Base-by-base conservation (phyloP, 2,329 filamentous ascomycete genomes). In the Xylariomycetidae sp. region DNA sequence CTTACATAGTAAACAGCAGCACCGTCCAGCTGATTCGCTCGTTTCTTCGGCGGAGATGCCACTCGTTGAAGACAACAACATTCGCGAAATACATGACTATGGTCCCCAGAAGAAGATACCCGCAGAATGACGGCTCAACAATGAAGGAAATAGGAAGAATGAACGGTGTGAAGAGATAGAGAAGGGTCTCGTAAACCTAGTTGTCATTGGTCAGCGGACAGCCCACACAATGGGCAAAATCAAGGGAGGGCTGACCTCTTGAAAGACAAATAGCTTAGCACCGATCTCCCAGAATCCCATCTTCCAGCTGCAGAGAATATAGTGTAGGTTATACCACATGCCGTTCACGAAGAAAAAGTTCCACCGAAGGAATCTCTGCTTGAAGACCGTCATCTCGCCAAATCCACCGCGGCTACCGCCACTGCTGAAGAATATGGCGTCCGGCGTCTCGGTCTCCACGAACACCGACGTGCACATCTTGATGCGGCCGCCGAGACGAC, bases 351-450 rank as follows among this genome's bases (percentile, higher is more conserved):
- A 67, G 51, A 72, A 72, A 50, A 71, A 72, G 31, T 72, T 72
- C 69, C 69, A 72, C 11, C 68, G 53, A 31, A 59, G 58, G 44
- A 72, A 71, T 2, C 69, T 56, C 45, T 72, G 69, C 37, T 62
- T 63, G 50, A 66, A 70, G n/a, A 72, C 61, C 0, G 68, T 72
- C 64, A 68, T 71, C 45, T 72, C 69, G 8, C 69, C 69, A 34
- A 69, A 72, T 0, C 69, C 69, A 26, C 67, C 69, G 14, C 69
- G 56, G 6, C 51, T 53, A 4, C 57, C 59, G 7, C 60, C 55
- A 4, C 54, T 51, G 16, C 56, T 57, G 34, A 63, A 56, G 41
- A 70, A 69, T 1, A 72, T 49, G 1, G 59, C 57, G 8, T 57
- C 47, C 0, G 68, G 69, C 0, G 68, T 70, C 39, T 69, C 64